Evolutionary conservation across 1,284 basidiomycete genomes (phyloP), one percentile per base, ranked within the genome.

Genomic region (Amylostereum chailletii): DNA sequence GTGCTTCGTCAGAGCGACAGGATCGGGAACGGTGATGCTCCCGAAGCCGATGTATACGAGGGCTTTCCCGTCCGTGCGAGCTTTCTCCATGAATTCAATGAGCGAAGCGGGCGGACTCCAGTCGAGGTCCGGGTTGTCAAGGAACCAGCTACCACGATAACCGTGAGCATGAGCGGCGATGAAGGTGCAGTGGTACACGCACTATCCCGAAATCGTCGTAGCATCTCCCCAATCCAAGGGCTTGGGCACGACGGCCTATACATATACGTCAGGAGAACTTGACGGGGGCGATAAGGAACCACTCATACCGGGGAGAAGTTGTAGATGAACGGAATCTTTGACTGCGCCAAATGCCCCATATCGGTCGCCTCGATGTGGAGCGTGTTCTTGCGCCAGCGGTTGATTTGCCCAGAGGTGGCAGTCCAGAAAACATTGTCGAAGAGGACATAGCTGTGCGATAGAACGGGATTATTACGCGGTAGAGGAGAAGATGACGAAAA

Each of bases 351-450:
- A 60, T 79, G 75, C n/a, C 79, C 76, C 69, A 86, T 77, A 53
- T 78, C 81, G 2, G 86, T 90, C 39, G 76, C 67, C 2, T 61
- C 64, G 8, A 90, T 62, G 4, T 68, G 62, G 19, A 90, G 69
- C 19, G 70, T 67, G 30, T 77, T 68, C 55, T 74, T 75, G 30
- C 86, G 70, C 86, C 86, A 90, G 41, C 74, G 69, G 60, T 90
- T 90, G 61, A 90, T 78, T 62, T 89, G 86, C 1, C 76, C 71
- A 3, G 83, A 76, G 0, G 77, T 83, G 2, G 86, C 86, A 29
- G 74, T 70, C 87, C 87, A 90, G 56, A 90, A 79, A 43, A 90
- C 80, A 58, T 85, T 84, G 66, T 84, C 85, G 58, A 86, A 87
- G 49, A 86, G 64, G 34, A 79, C 69, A 59, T 81, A 81, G n/a